Percentiles rank a stretch among this genome's conserved stretches.
These are phyloP conservation scores for Botrytis medusae DNA, from an alignment of 2,329 filamentous ascomycete species.

Conservation along the genomic window DNA sequence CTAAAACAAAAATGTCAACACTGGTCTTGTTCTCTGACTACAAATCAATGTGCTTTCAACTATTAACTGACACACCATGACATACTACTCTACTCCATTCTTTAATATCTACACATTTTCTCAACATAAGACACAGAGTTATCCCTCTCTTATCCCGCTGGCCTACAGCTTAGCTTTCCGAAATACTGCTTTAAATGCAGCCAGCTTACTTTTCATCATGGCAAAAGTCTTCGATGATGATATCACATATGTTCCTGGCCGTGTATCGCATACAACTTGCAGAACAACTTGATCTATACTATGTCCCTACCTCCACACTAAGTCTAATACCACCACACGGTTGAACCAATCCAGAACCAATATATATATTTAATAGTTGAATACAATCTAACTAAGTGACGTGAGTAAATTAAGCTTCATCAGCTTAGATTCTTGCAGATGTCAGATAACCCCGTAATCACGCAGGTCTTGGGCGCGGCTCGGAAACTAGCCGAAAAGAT, in stretches of 20 bases:
- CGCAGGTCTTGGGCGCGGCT: too few species aligned
- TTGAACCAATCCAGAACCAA: neutral
- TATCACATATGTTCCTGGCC: neutral
- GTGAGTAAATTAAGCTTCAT: too few species aligned
- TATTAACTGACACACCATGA: neutral
- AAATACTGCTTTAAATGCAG: neutral
- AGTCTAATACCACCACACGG: neutral
- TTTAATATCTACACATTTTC: neutral
- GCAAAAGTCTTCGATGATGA: neutral
- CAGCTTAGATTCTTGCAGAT: too few species aligned
- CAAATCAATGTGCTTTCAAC: neutral
- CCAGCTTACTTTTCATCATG: neutral
- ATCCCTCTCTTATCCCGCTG: neutral
- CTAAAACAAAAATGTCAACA: neutral
- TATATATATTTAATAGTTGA: neutral
- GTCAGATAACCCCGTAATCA: too few species aligned
- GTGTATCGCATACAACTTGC: neutral
- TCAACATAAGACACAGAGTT: neutral
- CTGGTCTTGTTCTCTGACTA: neutral
- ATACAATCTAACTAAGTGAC: too few species aligned
- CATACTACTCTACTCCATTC: neutral
- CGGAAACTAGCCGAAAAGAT: too few species aligned
- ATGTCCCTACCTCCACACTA: neutral
- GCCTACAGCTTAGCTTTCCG: neutral
- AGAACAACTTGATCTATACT: neutral